Percentiles rank a stretch among this genome's conserved stretches.
These are phyloP conservation scores for Curvularia eragrostidis DNA, from an alignment of 2,329 filamentous ascomycete genomes.

Conservation along the genomic window DNA sequence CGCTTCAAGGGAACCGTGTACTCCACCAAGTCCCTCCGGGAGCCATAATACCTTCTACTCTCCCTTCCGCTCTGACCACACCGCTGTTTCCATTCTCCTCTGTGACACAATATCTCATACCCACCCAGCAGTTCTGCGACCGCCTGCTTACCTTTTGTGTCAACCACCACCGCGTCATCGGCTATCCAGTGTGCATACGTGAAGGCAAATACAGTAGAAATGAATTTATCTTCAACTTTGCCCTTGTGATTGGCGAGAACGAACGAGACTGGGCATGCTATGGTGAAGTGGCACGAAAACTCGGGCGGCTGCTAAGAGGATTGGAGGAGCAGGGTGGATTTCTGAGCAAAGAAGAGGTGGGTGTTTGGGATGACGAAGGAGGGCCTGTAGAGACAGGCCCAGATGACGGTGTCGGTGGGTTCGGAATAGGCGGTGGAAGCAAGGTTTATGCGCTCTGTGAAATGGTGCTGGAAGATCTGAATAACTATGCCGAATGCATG, in stretches of 20 bases:
- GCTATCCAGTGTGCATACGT: constrained; percentile 83
- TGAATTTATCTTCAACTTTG: constrained; percentile 99
- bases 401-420: constrained; percentile 29
- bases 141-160: constrained; percentile 78
- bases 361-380: constrained; percentile 42
- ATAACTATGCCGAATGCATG: constrained; percentile 98
- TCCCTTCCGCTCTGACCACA: constrained; percentile 56
- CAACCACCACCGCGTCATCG: constrained; percentile 82
- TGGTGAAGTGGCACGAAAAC: constrained; percentile 82
- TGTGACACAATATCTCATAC: constrained; percentile 91
- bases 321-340: constrained; percentile 93
- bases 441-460: constrained; percentile 76
- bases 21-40: constrained; percentile 70
- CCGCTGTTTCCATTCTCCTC: constrained; percentile 85
- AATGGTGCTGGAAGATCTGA: constrained; percentile 88
- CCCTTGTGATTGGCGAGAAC: constrained; percentile 75
- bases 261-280: constrained; percentile 75
- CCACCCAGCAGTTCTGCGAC: constrained; percentile 93
- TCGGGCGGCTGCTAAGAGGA: constrained; percentile 84
- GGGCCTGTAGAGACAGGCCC: constrained; percentile 13
- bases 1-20: constrained; percentile 63
- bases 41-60: constrained; percentile 56
- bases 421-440: constrained; percentile 48
- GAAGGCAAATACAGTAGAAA: constrained; percentile 85
- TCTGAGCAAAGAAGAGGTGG: constrained; percentile 67